These are phyloP conservation scores for Solanum gandarillasii DNA, from an alignment of 257 asterid genomes.

Conservation along the genomic window DNA sequence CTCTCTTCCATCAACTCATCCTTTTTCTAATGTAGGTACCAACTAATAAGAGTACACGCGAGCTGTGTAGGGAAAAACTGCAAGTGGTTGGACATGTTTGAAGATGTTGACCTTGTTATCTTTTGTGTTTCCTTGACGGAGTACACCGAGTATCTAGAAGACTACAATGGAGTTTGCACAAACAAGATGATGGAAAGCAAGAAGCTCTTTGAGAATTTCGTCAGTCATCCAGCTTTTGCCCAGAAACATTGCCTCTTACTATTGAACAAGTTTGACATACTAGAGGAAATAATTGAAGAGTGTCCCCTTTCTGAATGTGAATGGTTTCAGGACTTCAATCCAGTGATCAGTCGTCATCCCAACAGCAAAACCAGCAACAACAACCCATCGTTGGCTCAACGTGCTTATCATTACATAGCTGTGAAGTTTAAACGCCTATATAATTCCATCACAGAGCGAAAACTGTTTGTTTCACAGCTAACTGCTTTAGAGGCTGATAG, in stretches of 20 bases:
- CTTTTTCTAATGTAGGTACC: slow-evolving; percentile 39
- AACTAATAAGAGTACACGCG: slow-evolving; percentile 57
- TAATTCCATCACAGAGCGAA: slow-evolving; percentile 29
- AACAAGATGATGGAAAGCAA: slow-evolving; percentile 66
- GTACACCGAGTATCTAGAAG: slow-evolving; percentile 47
- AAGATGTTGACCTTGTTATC: slow-evolving; percentile 58
- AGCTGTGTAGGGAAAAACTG: slow-evolving; percentile 75
- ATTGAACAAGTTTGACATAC: slow-evolving; percentile 72
- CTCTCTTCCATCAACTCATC: not conserved
- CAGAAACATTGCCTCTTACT: slow-evolving; percentile 53
- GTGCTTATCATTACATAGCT: slow-evolving; percentile 72
- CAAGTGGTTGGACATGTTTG: slow-evolving; percentile 91
- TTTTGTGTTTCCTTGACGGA: slow-evolving; percentile 69
- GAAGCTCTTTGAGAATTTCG: slow-evolving; percentile 47
- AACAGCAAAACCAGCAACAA: slow-evolving; percentile 23
- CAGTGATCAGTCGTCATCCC: slow-evolving; percentile 43
- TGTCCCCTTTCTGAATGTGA: slow-evolving; percentile 60
- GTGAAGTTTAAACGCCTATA: slow-evolving; percentile 60
- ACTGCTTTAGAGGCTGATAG: slow-evolving; percentile 67
- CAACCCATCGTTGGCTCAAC: slow-evolving; percentile 44
- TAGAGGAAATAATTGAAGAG: slow-evolving; percentile 52
- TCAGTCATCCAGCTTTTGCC: slow-evolving; percentile 43
- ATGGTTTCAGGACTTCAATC: slow-evolving; percentile 72
- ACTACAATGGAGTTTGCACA: slow-evolving; percentile 36
- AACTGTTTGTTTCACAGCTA: slow-evolving; percentile 47